Evolutionary conservation across 306 rosid genomes (phyloP), one percentile per base, ranked within the genome.

Genomic region (Inga oerstediana): DNA sequence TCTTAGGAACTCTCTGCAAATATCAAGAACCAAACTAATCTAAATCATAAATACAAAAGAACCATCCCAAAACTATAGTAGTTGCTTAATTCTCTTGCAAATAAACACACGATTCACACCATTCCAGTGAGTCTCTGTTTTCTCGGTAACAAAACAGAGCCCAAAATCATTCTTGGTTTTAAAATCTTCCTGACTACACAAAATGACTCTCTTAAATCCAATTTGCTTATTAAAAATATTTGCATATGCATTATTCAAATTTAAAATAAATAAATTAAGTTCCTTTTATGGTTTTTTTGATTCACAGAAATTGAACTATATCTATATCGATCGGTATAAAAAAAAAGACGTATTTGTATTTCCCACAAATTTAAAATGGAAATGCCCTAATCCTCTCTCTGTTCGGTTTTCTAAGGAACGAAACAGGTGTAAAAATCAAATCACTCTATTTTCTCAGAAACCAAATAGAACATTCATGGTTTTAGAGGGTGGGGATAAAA

Each of bases 1-100:
- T 80, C 7, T 7, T 6, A 19, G 85, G 85, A 17, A 83, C 37
- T 41, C n/a, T 43, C 89, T 83, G 82, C 54, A 71, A 17, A 74
- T 71, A 72, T 45, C 4, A 69, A 39, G 32, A 39, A 19, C 11
- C 49, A 65, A 65, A 19, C 64, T 58, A 10, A 4, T 20, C 16
- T 20, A 37, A 6, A 39, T 37, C 74, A 41, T 16, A 22, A 22
- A 24, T 10, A 59, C 66, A 59, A 9, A 58, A 58, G 30, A n/a
- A 54, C 19, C n/a, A 48, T 48, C 52, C 15, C 52, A 39, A 48
- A 48, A 48, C 52, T 17, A 48, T 13, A 13, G 52, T 48, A 46
- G 51, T 49, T 15, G 4, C 56, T 49, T 15, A 15, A 49, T 49
- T 12, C 15, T 12, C 52, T 12, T 46, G 52, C 52, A 46, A 46